Conservation (phyloP, 345 rosid genomes). For the Odontarrhena argentea region DNA sequence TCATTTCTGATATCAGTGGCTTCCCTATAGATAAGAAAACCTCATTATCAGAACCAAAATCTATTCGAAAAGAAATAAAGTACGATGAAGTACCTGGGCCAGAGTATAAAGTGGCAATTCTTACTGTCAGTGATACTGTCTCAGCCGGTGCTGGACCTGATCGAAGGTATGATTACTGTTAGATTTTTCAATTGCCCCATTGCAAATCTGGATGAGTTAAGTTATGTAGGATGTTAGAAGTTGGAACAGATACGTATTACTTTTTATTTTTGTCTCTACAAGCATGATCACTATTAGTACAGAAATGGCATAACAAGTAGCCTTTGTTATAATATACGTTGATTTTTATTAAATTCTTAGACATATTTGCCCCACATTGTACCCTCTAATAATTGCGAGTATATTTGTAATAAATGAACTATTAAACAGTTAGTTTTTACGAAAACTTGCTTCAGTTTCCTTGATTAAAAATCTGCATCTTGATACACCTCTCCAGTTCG, state of each 20-base stretch:
- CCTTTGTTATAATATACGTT: not conserved
- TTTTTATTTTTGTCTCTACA: not conserved
- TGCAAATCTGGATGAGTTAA: slow-evolving; percentile 17
- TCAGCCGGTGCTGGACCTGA: slow-evolving; percentile 88
- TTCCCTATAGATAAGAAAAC: slow-evolving; percentile 32
- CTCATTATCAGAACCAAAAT: slow-evolving; percentile 43
- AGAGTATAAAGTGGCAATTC: slow-evolving; percentile 67
- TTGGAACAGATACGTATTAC: slow-evolving; percentile 1
- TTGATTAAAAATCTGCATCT: slow-evolving; percentile 52
- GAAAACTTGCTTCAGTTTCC: slow-evolving; percentile 1
- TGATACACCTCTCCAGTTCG: slow-evolving; percentile 75
- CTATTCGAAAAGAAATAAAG: slow-evolving; percentile 43
- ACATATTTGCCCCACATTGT: slow-evolving; percentile 7
- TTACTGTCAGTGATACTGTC: slow-evolving; percentile 92
- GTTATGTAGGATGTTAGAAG: not conserved
- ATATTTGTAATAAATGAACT: not conserved
- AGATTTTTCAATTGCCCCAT: slow-evolving; percentile 18
- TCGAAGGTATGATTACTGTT: slow-evolving; percentile 61
- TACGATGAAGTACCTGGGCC: slow-evolving; percentile 35
- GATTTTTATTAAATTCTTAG: not conserved
- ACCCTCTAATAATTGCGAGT: slow-evolving; percentile 8
- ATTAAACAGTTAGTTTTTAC: slow-evolving; percentile 3
- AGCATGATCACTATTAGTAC: slow-evolving; percentile 1
- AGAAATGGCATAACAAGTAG: not conserved
- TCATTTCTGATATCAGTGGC: slow-evolving; percentile 61